Evolutionary conservation across 2,329 filamentous ascomycete species (phyloP), one percentile per base, ranked within the genome.

Genomic region (Phialophora expanda): DNA sequence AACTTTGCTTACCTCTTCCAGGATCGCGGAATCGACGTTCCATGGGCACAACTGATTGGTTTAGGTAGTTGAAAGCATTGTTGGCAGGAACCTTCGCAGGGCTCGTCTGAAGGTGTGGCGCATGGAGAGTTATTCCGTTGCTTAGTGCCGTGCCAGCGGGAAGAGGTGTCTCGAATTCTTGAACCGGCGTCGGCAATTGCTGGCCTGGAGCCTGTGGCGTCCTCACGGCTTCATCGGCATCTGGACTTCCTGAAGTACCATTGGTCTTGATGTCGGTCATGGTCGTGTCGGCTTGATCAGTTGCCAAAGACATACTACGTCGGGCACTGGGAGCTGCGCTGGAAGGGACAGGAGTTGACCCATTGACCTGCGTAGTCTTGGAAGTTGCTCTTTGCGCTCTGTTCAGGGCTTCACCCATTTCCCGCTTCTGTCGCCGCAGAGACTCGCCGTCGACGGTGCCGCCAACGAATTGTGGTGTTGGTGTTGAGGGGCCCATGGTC

Each of bases 401-500:
- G 50, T 30, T 70, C 58, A 71, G 51, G 4, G 69, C 71, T 56
- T 73, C 83, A 80, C 65, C 82, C 83, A 51, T 84, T 79, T 68
- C 80, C 76, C 81, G 78, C 71, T 83, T 81, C 72, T 86, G 85
- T 46, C 84, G 78, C 67, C 80, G 77, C 17, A 86, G 76, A 8
- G 85, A 82, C 67, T 85, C 85, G 50, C 77, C 82, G 73, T 87
- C 85, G 51, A 86, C 80, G 41, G 82, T 81, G 46, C 85, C 78
- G 30, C 82, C 81, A 30, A 82, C 78, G 62, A 82, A 64, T 81
- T 82, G 71, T 79, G 86, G 59, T 82, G 83, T 72, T 85, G 85
- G 46, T 83, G 85, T 71, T 87, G 88, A 61, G 92, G 85, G 69
- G 89, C 89, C 56, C 92, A 92, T 85, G 76, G 91, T 93, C 63